phyloP scores from a whole-genome alignment of 2,329 filamentous ascomycete species.

The Seiridium unicorne region DNA sequence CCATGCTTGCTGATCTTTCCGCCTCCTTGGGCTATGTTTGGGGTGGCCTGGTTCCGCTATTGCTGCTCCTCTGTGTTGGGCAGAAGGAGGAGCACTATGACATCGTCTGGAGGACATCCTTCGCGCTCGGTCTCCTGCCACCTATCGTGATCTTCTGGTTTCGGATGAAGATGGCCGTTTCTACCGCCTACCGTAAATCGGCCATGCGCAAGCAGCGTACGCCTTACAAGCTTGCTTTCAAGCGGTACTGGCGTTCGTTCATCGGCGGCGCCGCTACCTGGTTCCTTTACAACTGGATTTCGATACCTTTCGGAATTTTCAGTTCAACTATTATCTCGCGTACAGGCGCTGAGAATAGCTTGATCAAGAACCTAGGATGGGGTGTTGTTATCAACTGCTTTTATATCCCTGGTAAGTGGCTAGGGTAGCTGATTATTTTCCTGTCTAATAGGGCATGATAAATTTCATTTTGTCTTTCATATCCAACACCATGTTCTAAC shows the following conservation, averaged over 20 bases:
- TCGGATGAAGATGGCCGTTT: constrained; percentile 49
- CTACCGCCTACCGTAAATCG: constrained; percentile 45
- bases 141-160: constrained; percentile 53
- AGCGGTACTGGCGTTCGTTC: constrained; percentile 47
- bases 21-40: constrained; percentile 50
- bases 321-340: constrained; percentile 48
- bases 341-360: constrained; percentile 36
- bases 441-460: neutral
- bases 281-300: constrained; percentile 55
- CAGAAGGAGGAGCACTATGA: constrained; percentile 37
- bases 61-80: constrained; percentile 48
- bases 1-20: constrained; percentile 51
- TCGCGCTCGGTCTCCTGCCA: constrained; percentile 48
- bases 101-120: constrained; percentile 49
- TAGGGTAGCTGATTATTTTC: too few relatives aligned
- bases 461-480: neutral
- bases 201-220: constrained; percentile 41
- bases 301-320: constrained; percentile 54
- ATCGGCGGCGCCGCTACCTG: constrained; percentile 46
- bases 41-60: constrained; percentile 45
- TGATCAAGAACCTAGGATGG: constrained; percentile 42
- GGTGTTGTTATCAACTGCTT: constrained; percentile 49
- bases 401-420: constrained; percentile 35
- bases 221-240: constrained; percentile 46
- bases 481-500: neutral